Percentiles rank a stretch among this genome's conserved stretches.
Evolutionary conservation across 192 early-diverging fungal species (phyloP).

Genomic region (Pilobolus umbonatus): DNA sequence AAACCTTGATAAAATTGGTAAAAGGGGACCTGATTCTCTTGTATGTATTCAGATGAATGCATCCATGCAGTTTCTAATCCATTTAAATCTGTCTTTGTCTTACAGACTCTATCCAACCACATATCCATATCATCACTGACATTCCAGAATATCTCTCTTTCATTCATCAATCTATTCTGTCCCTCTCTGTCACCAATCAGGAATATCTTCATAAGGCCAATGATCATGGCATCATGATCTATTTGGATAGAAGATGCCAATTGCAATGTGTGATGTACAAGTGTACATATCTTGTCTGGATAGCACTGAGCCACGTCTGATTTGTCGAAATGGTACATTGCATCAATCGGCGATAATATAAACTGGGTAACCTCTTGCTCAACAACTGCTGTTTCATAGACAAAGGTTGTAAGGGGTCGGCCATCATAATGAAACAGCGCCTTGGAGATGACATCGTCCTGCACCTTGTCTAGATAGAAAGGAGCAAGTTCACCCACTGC

Average conservation of each 20-base stretch:
- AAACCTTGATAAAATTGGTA: constrained; percentile 38
- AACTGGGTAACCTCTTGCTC: constrained; percentile 2
- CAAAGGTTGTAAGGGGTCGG: constrained; percentile 7
- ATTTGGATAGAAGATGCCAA: neutral
- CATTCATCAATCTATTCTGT: constrained; percentile 9
- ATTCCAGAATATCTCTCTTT: constrained; percentile 28
- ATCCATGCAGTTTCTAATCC: constrained; percentile 25
- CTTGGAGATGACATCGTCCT: constrained; percentile 8
- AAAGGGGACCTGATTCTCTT: constrained; percentile 32
- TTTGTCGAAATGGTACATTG: constrained; percentile 32
- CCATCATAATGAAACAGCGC: constrained; percentile 23
- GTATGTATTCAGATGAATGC: constrained; percentile 27
- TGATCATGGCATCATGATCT: constrained; percentile 5
- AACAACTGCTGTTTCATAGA: constrained; percentile 1
- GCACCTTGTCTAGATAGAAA: constrained; percentile 17
- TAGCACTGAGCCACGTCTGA: constrained; percentile 14
- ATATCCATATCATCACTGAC: constrained; percentile 12
- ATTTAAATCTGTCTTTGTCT: neutral
- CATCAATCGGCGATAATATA: constrained; percentile 32
- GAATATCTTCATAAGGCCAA: constrained; percentile 33
- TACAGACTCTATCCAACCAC: constrained; percentile 14
- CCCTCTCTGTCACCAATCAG: constrained; percentile 31
- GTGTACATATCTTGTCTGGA: neutral
- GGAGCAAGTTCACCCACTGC: neutral
- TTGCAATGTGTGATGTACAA: neutral